phyloP scores from a whole-genome alignment of 2,329 filamentous ascomycete genomes.

The Arthrobotrys pseudoclavata region DNA sequence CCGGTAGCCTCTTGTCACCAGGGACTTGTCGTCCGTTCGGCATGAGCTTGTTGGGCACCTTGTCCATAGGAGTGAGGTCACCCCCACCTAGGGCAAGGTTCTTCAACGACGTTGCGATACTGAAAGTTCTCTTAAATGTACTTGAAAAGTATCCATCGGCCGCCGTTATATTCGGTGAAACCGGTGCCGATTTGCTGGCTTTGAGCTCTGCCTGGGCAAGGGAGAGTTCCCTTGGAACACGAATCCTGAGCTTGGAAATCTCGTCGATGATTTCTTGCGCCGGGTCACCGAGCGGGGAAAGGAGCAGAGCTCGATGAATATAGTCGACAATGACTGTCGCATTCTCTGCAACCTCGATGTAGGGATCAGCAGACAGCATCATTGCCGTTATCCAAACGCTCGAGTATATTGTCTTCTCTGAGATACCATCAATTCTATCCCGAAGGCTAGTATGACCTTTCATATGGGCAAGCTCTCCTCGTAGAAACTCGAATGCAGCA shows the following conservation, averaged over 20 bases:
- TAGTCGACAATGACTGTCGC: slow-evolving; percentile 88
- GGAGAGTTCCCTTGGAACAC: slow-evolving; percentile 38
- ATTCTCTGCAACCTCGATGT: slow-evolving; percentile 90
- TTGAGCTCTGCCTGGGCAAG: slow-evolving; percentile 66
- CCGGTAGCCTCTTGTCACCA: slow-evolving; percentile 63
- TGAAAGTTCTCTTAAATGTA: slow-evolving; percentile 75
- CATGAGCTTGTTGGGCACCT: slow-evolving; percentile 42
- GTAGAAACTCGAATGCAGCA: slow-evolving; percentile 79
- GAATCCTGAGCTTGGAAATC: slow-evolving; percentile 70
- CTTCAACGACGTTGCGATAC: slow-evolving; percentile 75
- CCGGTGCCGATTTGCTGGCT: slow-evolving; percentile 66
- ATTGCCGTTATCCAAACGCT: slow-evolving; percentile 94
- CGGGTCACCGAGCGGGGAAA: slow-evolving; percentile 79
- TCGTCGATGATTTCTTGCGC: slow-evolving; percentile 82
- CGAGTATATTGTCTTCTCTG: slow-evolving; percentile 90
- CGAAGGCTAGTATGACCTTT: slow-evolving; percentile 64
- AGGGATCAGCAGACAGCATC: slow-evolving; percentile 91
- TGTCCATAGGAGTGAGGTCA: slow-evolving; percentile 65
- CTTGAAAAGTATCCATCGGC: slow-evolving; percentile 74
- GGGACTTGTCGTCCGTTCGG: slow-evolving; percentile 47
- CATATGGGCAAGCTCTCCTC: slow-evolving; percentile 61
- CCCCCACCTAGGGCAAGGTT: slow-evolving; percentile 70
- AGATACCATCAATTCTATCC: slow-evolving; percentile 71
- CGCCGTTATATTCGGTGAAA: slow-evolving; percentile 69
- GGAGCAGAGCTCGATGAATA: slow-evolving; percentile 81